Conservation (phyloP, 257 asterid species). For the Ballota nigra region DNA sequence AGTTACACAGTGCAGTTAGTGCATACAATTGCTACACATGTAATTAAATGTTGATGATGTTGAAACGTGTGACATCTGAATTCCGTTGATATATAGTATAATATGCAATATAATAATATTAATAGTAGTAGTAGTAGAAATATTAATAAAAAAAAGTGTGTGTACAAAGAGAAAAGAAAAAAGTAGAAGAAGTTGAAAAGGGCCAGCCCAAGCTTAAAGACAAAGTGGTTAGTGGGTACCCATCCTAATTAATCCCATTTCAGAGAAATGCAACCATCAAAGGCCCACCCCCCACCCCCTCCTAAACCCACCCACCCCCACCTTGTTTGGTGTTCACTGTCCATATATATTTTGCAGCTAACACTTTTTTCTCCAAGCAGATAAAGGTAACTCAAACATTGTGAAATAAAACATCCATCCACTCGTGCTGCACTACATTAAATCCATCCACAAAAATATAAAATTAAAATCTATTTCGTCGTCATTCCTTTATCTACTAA, state of each 20-base stretch:
- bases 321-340: conserved; percentile 27
- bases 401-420: conserved; percentile 19
- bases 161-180: conserved; percentile 16
- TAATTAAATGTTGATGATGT: too few species aligned
- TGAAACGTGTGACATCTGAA: too few species aligned
- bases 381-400: neutral
- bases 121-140: neutral
- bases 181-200: conserved; percentile 14
- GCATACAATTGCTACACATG: too few species aligned
- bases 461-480: conserved; percentile 12
- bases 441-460: conserved; percentile 15
- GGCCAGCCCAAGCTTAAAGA: conserved; percentile 26
- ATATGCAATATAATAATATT: too few species aligned
- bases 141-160: neutral
- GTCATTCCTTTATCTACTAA: neutral
- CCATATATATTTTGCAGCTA: conserved; percentile 20
- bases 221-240: conserved; percentile 47
- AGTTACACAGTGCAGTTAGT: too few species aligned
- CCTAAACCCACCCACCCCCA: conserved; percentile 11
- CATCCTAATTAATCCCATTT: conserved; percentile 37
- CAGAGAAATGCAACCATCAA: conserved; percentile 45
- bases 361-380: neutral
- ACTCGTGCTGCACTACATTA: conserved; percentile 18
- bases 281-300: conserved; percentile 42
- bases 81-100: too few species aligned